A percentile compares a stretch with the other conserved stretches of the same genome.
These are phyloP conservation scores for Termitomyces titanicus DNA, from an alignment of 768 basidiomycete genomes.

Conservation along the genomic window DNA sequence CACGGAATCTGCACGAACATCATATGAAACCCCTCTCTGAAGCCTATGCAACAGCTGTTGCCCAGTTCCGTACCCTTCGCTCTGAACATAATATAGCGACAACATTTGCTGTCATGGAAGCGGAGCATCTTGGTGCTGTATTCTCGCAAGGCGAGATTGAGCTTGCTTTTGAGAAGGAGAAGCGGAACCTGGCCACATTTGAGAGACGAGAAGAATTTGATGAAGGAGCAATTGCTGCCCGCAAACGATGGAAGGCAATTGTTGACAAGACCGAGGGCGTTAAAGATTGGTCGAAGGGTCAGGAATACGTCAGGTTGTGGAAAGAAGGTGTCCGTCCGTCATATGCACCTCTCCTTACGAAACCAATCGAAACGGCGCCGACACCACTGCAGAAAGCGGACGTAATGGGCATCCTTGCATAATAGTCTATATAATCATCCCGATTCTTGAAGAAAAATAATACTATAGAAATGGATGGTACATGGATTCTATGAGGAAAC, in stretches of 20 bases:
- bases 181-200: constrained; percentile 57
- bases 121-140: constrained; percentile 65
- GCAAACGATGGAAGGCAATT: constrained; percentile 77
- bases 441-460: background rate
- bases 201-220: constrained; percentile 52
- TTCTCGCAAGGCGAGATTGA: constrained; percentile 62
- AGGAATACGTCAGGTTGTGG: constrained; percentile 71
- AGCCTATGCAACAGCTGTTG: constrained; percentile 77
- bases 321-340: constrained; percentile 64
- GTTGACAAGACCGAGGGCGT: constrained; percentile 41
- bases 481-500: constrained; percentile 20
- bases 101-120: constrained; percentile 76
- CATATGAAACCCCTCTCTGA: constrained; percentile 64
- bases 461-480: constrained; percentile 18
- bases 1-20: constrained; percentile 69
- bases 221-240: constrained; percentile 55
- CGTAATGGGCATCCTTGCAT: background rate
- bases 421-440: background rate
- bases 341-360: constrained; percentile 56
- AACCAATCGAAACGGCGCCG: constrained; percentile 21
- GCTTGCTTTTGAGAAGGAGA: constrained; percentile 57
- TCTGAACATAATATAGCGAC: constrained; percentile 80
- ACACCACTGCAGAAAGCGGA: constrained; percentile 8
- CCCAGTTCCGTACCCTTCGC: constrained; percentile 86
- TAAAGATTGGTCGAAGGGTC: constrained; percentile 66